Percentiles rank a stretch among this genome's conserved stretches.
Conservation (phyloP, 2,329 filamentous ascomycete species). For the Elsinoe perseae region DNA sequence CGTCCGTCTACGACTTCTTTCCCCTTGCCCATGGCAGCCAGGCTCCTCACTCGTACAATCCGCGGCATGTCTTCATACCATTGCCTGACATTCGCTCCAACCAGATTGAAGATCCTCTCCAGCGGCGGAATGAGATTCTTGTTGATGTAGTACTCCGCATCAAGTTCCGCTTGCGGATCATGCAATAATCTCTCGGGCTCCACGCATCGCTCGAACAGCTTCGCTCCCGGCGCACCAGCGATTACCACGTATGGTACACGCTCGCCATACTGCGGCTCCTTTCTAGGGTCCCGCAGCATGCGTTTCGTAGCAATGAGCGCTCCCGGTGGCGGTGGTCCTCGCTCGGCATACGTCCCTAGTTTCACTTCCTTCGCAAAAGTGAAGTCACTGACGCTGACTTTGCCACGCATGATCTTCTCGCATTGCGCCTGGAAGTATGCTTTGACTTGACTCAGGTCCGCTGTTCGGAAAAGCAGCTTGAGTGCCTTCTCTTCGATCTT, state of each 20-base stretch:
- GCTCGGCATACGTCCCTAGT: slow-evolving; percentile 78
- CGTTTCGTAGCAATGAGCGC: slow-evolving; percentile 78
- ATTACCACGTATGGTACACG: slow-evolving; percentile 91
- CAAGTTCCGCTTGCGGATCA: slow-evolving; percentile 70
- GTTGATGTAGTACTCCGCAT: slow-evolving; percentile 92
- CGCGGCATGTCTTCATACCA: slow-evolving; percentile 99
- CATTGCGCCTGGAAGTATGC: slow-evolving; percentile 84
- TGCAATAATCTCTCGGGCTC: slow-evolving; percentile 73
- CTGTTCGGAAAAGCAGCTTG: slow-evolving; percentile 74
- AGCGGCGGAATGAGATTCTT: slow-evolving; percentile 94
- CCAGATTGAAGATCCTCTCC: slow-evolving; percentile 92
- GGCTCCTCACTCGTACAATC: slow-evolving; percentile 62
- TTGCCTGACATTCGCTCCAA: slow-evolving; percentile 78
- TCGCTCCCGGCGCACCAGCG: slow-evolving; percentile 74
- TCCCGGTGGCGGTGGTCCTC: slow-evolving; percentile 72
- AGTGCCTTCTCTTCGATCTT: slow-evolving; percentile 93
- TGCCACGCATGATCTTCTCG: slow-evolving; percentile 81
- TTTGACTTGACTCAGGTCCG: slow-evolving; percentile 83
- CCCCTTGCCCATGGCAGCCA: slow-evolving; percentile 37
- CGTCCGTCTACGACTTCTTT: slow-evolving; percentile 21
- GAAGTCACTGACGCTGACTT: slow-evolving; percentile 87
- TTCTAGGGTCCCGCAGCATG: slow-evolving; percentile 78
- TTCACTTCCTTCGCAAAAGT: slow-evolving; percentile 91
- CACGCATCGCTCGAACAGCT: slow-evolving; percentile 83
- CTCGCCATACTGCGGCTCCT: slow-evolving; percentile 91